phyloP scores from a whole-genome alignment of 164 flowering plant species.

The Paratinospora sagittata region DNA sequence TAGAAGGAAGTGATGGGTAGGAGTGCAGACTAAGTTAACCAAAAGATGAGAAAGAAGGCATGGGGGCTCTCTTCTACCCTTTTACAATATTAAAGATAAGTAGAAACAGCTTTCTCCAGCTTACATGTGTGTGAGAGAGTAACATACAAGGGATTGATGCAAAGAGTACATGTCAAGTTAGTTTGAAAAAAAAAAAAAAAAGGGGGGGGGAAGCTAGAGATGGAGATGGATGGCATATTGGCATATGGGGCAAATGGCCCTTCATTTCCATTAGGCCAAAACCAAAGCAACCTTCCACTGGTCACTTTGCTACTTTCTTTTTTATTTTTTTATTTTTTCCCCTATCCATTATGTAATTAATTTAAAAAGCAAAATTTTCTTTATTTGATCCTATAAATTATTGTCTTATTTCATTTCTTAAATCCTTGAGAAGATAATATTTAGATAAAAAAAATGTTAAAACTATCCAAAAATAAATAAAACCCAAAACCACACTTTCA shows the following conservation, averaged over 20 bases:
- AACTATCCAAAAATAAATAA: no score
- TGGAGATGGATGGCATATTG: not conserved
- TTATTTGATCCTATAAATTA: not conserved
- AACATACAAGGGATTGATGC: conserved; percentile 10
- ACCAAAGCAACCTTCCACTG: conserved; percentile 12
- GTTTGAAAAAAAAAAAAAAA: no score
- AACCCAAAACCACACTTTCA: no score
- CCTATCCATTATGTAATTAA: no score
- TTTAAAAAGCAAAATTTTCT: not conserved
- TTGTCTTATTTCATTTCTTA: not conserved
- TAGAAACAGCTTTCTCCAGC: not conserved
- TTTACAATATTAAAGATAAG: not conserved
- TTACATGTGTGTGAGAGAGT: conserved; percentile 4
- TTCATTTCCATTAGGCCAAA: conserved; percentile 14
- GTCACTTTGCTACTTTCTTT: conserved; percentile 9
- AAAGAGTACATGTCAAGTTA: conserved; percentile 16
- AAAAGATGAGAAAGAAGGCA: conserved; percentile 5
- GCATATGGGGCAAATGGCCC: conserved; percentile 11
- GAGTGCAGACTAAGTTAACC: not conserved
- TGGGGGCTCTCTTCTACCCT: not conserved
- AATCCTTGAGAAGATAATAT: no score
- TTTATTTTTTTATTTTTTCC: not conserved
- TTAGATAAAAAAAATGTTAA: no score
- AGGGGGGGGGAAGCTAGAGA: not conserved
- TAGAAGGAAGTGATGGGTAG: conserved; percentile 7